Evolutionary conservation across 2,329 filamentous ascomycete genomes (phyloP), one percentile per base, ranked within the genome.

Genomic region (Epichloe typhina): DNA sequence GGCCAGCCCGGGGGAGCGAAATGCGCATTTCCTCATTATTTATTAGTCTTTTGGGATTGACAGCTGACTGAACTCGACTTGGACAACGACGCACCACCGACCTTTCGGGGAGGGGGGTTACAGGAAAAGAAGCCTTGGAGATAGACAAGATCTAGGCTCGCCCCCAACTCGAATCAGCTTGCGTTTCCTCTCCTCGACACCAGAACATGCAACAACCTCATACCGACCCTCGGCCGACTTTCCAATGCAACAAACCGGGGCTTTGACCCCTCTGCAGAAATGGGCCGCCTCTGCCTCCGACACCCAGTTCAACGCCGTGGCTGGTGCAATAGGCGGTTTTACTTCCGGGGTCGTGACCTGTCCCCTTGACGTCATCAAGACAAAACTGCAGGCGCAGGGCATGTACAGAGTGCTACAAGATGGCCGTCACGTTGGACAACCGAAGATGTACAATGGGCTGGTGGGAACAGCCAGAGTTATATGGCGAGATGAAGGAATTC

Each of bases 321-420:
- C 88, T 42, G 93, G 93, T 51, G 91, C 90, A 46, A 76, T 88
- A 52, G 91, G 90, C 47, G 93, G 93, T 47, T 88, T 97, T 61
- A 89, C 88, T 21, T 95, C 90, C 7, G 93, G 93, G 47, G 80
- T 98, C 51, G 87, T 96, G 57, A 97, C 91, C 49, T 98, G 93
- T 66, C 93, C 93, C 41, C 82, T 98, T 59, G 93, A 98, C 73
- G 93, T 98, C 55, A 97, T 98, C 69, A 98, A 98, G 73, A 98
- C 93, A 43, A 97, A 96, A 69, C 71, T 98, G 54, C 93, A 98
- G 67, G 91, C 90, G 15, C 93, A 97, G 66, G 91, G 91, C 56
- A 87, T 88, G 19, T 94, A 95, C 67, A 58, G 67, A 58, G 76
- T 70, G 57, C 68, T 67, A 62, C 75, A 70, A 59, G 71, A 72